Evolutionary conservation across 2,329 filamentous ascomycete genomes (phyloP), one percentile per base, ranked within the genome.

Genomic region (Emergomyces africanus): DNA sequence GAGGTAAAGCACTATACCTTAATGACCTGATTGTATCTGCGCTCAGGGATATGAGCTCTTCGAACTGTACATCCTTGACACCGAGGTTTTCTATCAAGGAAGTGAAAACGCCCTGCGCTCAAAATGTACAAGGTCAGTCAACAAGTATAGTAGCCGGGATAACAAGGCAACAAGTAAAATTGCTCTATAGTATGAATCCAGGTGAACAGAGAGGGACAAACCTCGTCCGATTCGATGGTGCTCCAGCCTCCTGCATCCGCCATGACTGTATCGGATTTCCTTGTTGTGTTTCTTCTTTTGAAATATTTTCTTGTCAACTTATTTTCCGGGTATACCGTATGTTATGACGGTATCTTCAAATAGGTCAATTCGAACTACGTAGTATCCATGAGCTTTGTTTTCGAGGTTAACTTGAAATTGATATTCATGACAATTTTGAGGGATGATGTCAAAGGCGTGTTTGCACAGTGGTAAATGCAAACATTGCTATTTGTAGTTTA

Each of bases 161-260:
- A 15, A 46, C 9, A n/a, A 46, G 0, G 4, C n/a, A 44, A 42
- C 42, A 33, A 18, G 2, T 30, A n/a, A 6, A 8, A n/a, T 33
- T 33, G n/a, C 48, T 51, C 10, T 5, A 35, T 20, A n/a, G 30
- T 18, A n/a, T 18, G 28, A 51, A 35, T 35, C 15, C 10, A 48
- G 18, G 30, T 5, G 35, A 3, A 46, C 18, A 10, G 49, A 55
- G 23, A n/a, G 20, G 61, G 62, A 77, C 83, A 66, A 82, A 95
- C 91, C 74, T 92, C 92, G 78, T 97, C 92, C 64, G 89, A 95
- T 76, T 97, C 92, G 71, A 97, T 96, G 44, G 92, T 97, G 75
- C 95, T 96, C 92, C 92, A 97, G 64, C 92, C 91, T 67, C 72
- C 75, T 58, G 67, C 67, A 58, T 77, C 75, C 28, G 85, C 88